A percentile compares a stretch with the other conserved stretches of the same genome.
Evolutionary conservation across 2,329 filamentous ascomycete species (phyloP).

Genomic region (Pleoardoris graminearum): DNA sequence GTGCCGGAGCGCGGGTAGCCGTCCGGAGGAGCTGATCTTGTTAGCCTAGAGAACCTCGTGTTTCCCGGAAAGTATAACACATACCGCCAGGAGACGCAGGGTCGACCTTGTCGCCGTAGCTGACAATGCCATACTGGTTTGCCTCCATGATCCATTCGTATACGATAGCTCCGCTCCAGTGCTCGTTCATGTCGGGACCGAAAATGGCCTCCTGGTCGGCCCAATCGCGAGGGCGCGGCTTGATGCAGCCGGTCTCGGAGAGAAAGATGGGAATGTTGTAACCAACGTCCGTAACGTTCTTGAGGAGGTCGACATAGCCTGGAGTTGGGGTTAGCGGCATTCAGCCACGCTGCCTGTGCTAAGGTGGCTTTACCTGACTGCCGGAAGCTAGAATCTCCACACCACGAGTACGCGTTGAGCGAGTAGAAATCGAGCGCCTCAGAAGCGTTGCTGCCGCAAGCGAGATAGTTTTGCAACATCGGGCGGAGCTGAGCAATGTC

Average conservation of each 20-base stretch:
- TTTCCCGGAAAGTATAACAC: no score
- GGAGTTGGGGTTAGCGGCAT: neutral
- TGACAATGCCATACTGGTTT: constrained; percentile 81
- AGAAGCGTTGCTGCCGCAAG: constrained; percentile 68
- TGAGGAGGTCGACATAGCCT: constrained; percentile 71
- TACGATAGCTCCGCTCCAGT: constrained; percentile 76
- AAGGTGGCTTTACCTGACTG: constrained; percentile 47
- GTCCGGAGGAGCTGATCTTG: constrained; percentile 63
- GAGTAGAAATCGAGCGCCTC: constrained; percentile 82
- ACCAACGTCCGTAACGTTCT: constrained; percentile 65
- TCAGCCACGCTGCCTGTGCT: neutral
- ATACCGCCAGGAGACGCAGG: constrained; percentile 46
- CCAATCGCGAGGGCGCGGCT: constrained; percentile 63
- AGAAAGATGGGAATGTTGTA: constrained; percentile 71
- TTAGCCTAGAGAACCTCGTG: no score
- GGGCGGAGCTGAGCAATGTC: constrained; percentile 73
- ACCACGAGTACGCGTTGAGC: constrained; percentile 78
- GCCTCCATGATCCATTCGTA: constrained; percentile 90
- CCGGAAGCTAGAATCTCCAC: constrained; percentile 55
- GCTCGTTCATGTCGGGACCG: constrained; percentile 70
- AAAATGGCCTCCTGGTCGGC: constrained; percentile 78
- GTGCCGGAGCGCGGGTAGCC: constrained; percentile 73
- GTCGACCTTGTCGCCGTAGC: constrained; percentile 67
- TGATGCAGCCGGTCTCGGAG: constrained; percentile 85
- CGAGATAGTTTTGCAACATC: constrained; percentile 73